Percentiles rank a stretch among this genome's conserved stretches.
Evolutionary conservation across 2,329 filamentous ascomycete species (phyloP).

Genomic region (Pseudogymnoascus sp.): DNA sequence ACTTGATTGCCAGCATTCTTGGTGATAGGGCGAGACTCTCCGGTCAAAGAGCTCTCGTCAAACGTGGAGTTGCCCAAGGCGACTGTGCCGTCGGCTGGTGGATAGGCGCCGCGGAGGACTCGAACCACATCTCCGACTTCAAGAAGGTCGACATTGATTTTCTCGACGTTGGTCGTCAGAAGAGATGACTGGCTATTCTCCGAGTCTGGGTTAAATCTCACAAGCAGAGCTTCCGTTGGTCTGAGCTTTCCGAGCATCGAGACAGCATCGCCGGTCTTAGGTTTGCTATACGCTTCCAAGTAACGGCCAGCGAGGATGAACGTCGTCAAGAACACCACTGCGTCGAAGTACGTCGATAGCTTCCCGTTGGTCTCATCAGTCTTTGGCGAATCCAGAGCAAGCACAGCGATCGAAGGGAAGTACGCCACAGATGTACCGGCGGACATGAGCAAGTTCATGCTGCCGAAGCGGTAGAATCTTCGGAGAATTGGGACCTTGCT

Average conservation of each 20-base stretch:
- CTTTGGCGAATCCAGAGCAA: conserved; percentile 50
- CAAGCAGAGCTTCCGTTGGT: conserved; percentile 66
- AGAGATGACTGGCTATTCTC: conserved; percentile 14
- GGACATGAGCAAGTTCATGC: conserved; percentile 92
- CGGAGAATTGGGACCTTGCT: conserved; percentile 66
- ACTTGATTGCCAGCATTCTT: conserved; percentile 44
- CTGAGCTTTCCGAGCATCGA: conserved; percentile 69
- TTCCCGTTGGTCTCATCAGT: conserved; percentile 36
- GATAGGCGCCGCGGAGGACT: conserved; percentile 68
- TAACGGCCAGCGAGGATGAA: conserved; percentile 71
- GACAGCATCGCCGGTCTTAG: conserved; percentile 80
- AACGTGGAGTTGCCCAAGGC: conserved; percentile 51
- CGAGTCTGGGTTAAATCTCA: conserved; percentile 30
- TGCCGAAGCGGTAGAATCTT: conserved; percentile 86
- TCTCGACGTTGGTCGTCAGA: neutral
- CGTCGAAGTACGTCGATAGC: conserved; percentile 74
- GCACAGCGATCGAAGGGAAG: conserved; percentile 69
- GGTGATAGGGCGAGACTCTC: conserved; percentile 42
- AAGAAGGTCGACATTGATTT: conserved; percentile 42
- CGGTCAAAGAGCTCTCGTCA: conserved; percentile 55
- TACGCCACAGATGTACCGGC: conserved; percentile 85
- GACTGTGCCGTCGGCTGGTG: conserved; percentile 69
- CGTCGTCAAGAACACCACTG: conserved; percentile 83
- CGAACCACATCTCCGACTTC: conserved; percentile 64
- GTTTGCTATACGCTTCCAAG: conserved; percentile 85